Evolutionary conservation across 2,329 filamentous ascomycete species (phyloP), one percentile per base, ranked within the genome.

Genomic region (Trichophyton mentagrophytes): DNA sequence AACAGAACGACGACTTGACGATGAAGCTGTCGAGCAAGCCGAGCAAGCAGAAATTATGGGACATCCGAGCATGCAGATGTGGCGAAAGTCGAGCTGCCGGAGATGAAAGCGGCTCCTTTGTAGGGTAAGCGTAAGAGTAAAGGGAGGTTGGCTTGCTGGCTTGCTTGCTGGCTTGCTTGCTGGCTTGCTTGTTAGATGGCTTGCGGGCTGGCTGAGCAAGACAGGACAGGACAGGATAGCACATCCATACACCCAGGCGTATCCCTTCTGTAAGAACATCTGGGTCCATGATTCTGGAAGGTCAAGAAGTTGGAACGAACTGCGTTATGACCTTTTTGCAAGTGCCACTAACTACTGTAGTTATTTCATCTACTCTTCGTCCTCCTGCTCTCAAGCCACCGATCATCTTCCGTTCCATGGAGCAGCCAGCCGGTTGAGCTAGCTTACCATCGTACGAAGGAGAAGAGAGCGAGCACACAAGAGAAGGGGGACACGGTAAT

Each of bases 21-120:
- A 38, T 38, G 33, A 38, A 13, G 33, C 9, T 3, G 33, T 6
- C 6, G 27, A 30, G 27, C 27, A 3, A n/a, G n/a, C n/a, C n/a
- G n/a, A 38, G 33, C 30, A 9, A 9, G 30, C 33, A 38, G 9
- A 9, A 13, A 11, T 22, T 22, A 22, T 7, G 27, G 33, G 33
- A 9, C 33, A 13, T 38, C 33, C 11, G 33, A 38, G 33, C 51
- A 27, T 38, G 20, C 11, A 38, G 33, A 57, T 27, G 55, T 57
- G 55, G 55, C 55, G 17, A 57, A 57, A 57, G 33, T 2, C 11
- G 33, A 36, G 33, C 33, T 36, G 25, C 55, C 30, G 55, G 33
- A 40, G 27, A 22, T 57, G 55, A 57, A 42, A n/a, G 55, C 55
- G 55, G 55, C 33, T 57, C 55, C 33, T 44, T 25, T 33, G 40